These are phyloP conservation scores for Claviceps africana DNA, from an alignment of 2,329 filamentous ascomycete species.

Conservation along the genomic window DNA sequence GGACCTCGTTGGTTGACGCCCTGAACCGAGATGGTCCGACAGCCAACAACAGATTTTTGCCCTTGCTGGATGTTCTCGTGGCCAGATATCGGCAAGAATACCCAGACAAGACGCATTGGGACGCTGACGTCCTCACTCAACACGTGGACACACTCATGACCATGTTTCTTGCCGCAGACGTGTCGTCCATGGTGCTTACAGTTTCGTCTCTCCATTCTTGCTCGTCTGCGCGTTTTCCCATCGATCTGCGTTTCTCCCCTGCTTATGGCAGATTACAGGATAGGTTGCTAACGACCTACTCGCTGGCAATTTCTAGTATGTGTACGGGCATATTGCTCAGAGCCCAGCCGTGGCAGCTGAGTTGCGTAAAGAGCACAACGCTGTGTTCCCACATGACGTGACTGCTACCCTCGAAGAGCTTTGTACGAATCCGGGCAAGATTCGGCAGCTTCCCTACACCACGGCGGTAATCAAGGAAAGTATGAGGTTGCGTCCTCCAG, in stretches of 20 bases:
- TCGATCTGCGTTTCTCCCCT: neutral
- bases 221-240: neutral
- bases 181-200: slow-evolving; percentile 3
- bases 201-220: neutral
- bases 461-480: slow-evolving; percentile 3
- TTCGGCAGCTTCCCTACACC: slow-evolving; percentile 1
- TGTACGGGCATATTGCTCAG: slow-evolving; percentile 1
- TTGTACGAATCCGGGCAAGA: neutral
- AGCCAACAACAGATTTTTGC: neutral
- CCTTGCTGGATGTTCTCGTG: neutral
- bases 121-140: neutral
- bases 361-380: slow-evolving; percentile 1
- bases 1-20: neutral
- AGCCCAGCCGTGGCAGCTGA: neutral
- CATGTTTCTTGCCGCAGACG: slow-evolving; percentile 1
- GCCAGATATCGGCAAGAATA: neutral
- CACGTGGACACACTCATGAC: slow-evolving; percentile 2
- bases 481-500: slow-evolving; percentile 1
- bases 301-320: neutral
- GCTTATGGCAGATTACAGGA: neutral
- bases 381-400: neutral
- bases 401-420: neutral
- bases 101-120: neutral
- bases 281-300: neutral
- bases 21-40: neutral